Evolutionary conservation across 345 rosid genomes (phyloP).

Genomic region (Bretschneidera sinensis): DNA sequence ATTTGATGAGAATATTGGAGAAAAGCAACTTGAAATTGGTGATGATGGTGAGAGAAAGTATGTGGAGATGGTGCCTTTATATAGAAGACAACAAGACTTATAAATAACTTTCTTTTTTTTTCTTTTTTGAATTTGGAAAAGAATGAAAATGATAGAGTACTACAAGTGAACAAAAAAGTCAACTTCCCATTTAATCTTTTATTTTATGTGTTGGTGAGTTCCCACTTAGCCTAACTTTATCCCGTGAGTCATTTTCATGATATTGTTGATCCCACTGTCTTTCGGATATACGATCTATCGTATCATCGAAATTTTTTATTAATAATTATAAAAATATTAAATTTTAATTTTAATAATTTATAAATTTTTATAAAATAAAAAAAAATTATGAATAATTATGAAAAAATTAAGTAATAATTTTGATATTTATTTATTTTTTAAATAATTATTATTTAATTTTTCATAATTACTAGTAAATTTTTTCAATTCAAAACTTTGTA

Average conservation of each 20-base stretch:
- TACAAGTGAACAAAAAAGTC: constrained; percentile 22
- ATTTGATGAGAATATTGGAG: too few relatives aligned
- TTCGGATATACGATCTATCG: too few relatives aligned
- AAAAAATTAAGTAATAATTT: too few relatives aligned
- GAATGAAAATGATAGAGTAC: not conserved
- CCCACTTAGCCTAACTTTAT: constrained; percentile 34
- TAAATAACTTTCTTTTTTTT: too few relatives aligned
- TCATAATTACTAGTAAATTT: too few relatives aligned
- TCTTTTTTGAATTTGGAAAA: constrained; percentile 3
- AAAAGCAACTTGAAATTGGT: constrained; percentile 1
- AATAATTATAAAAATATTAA: not conserved
- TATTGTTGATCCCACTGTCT: too few relatives aligned
- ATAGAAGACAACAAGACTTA: constrained; percentile 21
- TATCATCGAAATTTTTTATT: constrained; percentile 6
- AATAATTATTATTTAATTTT: too few relatives aligned
- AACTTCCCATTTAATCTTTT: constrained; percentile 21
- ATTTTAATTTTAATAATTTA: not conserved
- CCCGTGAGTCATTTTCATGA: constrained; percentile 23
- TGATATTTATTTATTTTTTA: too few relatives aligned
- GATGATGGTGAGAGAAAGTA: constrained; percentile 11
- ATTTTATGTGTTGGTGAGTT: constrained; percentile 23
- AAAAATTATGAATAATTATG: too few relatives aligned
- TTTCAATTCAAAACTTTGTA: too few relatives aligned
- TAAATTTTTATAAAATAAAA: too few relatives aligned
- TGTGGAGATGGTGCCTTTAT: constrained; percentile 6